phyloP scores from a whole-genome alignment of 164 flowering plant genomes.

The Euptelea pleiosperma region DNA sequence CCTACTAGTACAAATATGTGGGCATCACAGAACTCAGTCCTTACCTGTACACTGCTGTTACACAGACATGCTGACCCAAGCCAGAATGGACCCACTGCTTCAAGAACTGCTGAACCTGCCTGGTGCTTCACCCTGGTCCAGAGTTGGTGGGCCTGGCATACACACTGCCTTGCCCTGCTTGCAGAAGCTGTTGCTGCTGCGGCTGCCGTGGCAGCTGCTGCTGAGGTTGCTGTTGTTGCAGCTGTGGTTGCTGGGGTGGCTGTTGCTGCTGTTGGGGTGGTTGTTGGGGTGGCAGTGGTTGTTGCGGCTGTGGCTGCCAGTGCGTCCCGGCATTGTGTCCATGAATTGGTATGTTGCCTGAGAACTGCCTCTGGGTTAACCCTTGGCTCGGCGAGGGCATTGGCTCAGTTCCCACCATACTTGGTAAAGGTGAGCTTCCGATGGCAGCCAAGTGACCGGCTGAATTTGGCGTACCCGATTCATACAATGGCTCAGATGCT shows the following conservation, averaged over 20 bases:
- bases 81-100: conserved; percentile 20
- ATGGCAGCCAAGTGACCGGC: conserved; percentile 31
- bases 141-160: conserved; percentile 40
- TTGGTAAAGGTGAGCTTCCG: conserved; percentile 29
- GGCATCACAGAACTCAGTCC: neutral
- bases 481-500: conserved; percentile 42
- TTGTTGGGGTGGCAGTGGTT: conserved; percentile 16
- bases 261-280: conserved; percentile 6
- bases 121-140: conserved; percentile 42
- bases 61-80: conserved; percentile 35
- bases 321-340: conserved; percentile 36
- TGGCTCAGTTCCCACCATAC: conserved; percentile 32
- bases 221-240: conserved; percentile 6
- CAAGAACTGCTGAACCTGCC: conserved; percentile 19
- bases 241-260: conserved; percentile 5
- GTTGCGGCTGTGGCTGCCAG: conserved; percentile 39
- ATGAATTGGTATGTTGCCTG: conserved; percentile 37
- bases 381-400: conserved; percentile 30
- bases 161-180: conserved; percentile 40
- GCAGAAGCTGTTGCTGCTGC: conserved; percentile 23
- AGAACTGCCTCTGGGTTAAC: conserved; percentile 44
- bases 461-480: conserved; percentile 30
- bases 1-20: neutral
- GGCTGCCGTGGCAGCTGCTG: conserved; percentile 23
- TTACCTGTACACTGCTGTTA: conserved; percentile 66